These are phyloP conservation scores for Leptomonas pyrrhocoris DNA, from an alignment of 208 protist species.

Conservation along the genomic window DNA sequence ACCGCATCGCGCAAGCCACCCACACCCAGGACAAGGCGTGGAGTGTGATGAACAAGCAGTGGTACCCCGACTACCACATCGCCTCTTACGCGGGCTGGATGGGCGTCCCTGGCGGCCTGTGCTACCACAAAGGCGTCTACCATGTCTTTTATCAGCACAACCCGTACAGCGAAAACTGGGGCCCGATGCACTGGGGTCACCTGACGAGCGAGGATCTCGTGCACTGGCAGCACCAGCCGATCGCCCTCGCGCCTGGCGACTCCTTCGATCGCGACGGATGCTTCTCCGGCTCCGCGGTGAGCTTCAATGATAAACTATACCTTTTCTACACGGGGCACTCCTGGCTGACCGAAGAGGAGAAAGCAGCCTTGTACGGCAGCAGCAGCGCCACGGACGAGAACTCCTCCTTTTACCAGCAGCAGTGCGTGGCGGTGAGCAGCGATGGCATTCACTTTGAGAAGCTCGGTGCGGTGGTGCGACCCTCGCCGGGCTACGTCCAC, in stretches of 20 bases:
- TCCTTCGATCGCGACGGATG: slow-evolving; percentile 55
- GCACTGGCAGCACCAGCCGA: slow-evolving; percentile 49
- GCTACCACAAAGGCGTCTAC: slow-evolving; percentile 37
- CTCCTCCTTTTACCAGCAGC: slow-evolving; percentile 40
- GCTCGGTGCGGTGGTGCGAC: slow-evolving; percentile 32
- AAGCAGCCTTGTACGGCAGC: slow-evolving; percentile 4
- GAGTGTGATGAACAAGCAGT: slow-evolving; percentile 25
- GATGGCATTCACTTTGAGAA: slow-evolving; percentile 47
- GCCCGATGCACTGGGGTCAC: slow-evolving; percentile 70
- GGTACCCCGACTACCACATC: slow-evolving; percentile 63
- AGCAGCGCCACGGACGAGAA: slow-evolving; percentile 1
- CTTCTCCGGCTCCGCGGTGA: slow-evolving; percentile 55
- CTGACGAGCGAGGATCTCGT: slow-evolving; percentile 49
- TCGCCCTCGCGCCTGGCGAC: slow-evolving; percentile 45
- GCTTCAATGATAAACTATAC: slow-evolving; percentile 44
- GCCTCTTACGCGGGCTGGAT: slow-evolving; percentile 51
- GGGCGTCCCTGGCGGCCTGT: slow-evolving; percentile 42
- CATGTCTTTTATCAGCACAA: slow-evolving; percentile 69
- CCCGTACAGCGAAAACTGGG: slow-evolving; percentile 51
- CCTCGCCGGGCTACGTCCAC: slow-evolving; percentile 40
- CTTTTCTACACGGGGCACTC: slow-evolving; percentile 62
- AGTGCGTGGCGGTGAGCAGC: slow-evolving; percentile 60
- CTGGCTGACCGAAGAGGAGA: slow-evolving; percentile 20
- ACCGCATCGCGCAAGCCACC: slow-evolving; percentile 25
- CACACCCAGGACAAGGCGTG: slow-evolving; percentile 16